Percentiles rank a stretch among this genome's conserved stretches.
Evolutionary conservation across 2,329 filamentous ascomycete genomes (phyloP).

Genomic region (Aureobasidium sp.): DNA sequence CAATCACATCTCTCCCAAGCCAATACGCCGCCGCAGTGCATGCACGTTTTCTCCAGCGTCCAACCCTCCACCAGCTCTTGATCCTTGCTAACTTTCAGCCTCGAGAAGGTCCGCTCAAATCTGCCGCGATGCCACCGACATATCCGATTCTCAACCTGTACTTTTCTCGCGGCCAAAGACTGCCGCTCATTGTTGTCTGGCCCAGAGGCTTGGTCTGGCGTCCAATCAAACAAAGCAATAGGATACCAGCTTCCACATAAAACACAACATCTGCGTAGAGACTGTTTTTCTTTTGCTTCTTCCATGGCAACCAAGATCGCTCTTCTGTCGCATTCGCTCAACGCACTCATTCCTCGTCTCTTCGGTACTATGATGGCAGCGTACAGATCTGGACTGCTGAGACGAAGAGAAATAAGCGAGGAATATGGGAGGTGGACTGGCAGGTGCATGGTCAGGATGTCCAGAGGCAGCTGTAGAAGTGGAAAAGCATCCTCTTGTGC

Average conservation of each 20-base stretch:
- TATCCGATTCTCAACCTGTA: not conserved
- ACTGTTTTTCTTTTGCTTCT: not conserved
- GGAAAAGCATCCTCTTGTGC: not conserved
- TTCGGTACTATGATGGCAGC: not conserved
- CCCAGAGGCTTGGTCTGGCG: not conserved
- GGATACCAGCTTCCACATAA: slow-evolving; percentile 11
- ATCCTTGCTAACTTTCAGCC: not conserved
- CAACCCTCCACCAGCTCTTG: not conserved
- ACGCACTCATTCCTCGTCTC: not conserved
- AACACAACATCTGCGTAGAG: not conserved
- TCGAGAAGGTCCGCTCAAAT: not conserved
- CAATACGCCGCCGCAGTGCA: slow-evolving; percentile 19
- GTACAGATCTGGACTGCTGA: slow-evolving; percentile 14
- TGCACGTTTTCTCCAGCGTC: slow-evolving; percentile 17
- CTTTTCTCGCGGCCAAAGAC: too few species aligned
- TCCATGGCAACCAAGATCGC: not conserved
- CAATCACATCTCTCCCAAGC: slow-evolving; percentile 18
- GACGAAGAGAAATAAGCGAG: slow-evolving; percentile 10
- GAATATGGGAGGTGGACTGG: slow-evolving; percentile 13
- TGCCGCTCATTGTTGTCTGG: not conserved
- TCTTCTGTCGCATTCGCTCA: slow-evolving; percentile 3
- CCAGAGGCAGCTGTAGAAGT: slow-evolving; percentile 16
- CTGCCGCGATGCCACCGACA: slow-evolving; percentile 5
- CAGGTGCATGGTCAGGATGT: slow-evolving; percentile 17
- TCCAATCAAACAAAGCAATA: not conserved